These are phyloP conservation scores for Mortierella sp. DNA, from an alignment of 371 early-diverging fungal genomes.

Conservation along the genomic window DNA sequence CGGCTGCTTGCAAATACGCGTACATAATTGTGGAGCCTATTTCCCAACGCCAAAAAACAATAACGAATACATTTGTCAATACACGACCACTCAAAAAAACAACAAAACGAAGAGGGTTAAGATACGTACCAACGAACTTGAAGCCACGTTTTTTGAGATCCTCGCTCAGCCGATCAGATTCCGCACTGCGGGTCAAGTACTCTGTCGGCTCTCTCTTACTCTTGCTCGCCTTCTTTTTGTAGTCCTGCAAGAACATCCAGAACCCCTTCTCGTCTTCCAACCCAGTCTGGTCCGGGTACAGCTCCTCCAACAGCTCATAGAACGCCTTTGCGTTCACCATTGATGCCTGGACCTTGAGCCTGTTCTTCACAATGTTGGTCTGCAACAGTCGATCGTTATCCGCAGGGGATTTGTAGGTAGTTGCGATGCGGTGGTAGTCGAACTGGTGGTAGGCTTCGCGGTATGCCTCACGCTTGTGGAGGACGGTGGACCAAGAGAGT, in stretches of 20 bases:
- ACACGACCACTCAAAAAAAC: background rate
- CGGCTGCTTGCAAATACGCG: slow-evolving; percentile 41
- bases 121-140: slow-evolving; percentile 50
- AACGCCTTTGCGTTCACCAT: slow-evolving; percentile 42
- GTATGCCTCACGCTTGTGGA: slow-evolving; percentile 53
- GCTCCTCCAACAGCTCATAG: slow-evolving; percentile 33
- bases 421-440: slow-evolving; percentile 43
- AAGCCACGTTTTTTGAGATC: slow-evolving; percentile 55
- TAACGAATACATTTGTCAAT: background rate
- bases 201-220: background rate
- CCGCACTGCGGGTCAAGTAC: slow-evolving; percentile 22
- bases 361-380: slow-evolving; percentile 49
- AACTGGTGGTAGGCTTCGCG: slow-evolving; percentile 47
- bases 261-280: slow-evolving; percentile 47
- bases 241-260: slow-evolving; percentile 47
- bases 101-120: background rate
- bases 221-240: slow-evolving; percentile 2
- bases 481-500: slow-evolving; percentile 52
- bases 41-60: background rate
- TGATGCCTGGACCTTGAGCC: slow-evolving; percentile 50
- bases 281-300: slow-evolving; percentile 36
- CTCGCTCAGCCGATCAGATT: slow-evolving; percentile 45
- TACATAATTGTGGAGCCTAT: slow-evolving; percentile 49
- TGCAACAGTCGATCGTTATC: slow-evolving; percentile 40
- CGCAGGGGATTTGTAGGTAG: slow-evolving; percentile 36